A percentile compares a stretch with the other conserved stretches of the same genome.
Conservation (phyloP, 495 filamentous ascomycete species). For the Extremus antarcticus region DNA sequence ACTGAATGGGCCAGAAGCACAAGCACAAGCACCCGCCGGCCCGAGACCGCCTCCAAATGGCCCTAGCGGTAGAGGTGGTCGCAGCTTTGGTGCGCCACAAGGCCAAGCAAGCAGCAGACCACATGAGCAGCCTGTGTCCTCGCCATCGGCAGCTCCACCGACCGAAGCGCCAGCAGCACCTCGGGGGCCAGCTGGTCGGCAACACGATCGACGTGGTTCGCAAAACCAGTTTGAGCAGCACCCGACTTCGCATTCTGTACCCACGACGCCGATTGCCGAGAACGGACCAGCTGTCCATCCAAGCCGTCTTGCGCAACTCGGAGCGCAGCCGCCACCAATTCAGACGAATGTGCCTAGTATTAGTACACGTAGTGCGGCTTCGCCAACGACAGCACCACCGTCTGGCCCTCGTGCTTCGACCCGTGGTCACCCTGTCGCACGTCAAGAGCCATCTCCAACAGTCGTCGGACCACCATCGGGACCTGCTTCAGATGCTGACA, state of each 20-base stretch:
- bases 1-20: constrained; percentile 38
- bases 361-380: background rate
- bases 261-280: constrained; percentile 17
- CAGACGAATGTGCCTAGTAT: constrained; percentile 2
- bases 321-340: constrained; percentile 5
- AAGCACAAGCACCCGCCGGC: constrained; percentile 59
- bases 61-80: constrained; percentile 29
- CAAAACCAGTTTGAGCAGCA: constrained; percentile 10
- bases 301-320: constrained; percentile 22
- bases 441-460: constrained; percentile 7
- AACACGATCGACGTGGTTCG: constrained; percentile 4
- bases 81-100: constrained; percentile 26
- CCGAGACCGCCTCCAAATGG: constrained; percentile 46
- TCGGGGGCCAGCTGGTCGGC: constrained; percentile 2
- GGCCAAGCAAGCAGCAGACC: constrained; percentile 17
- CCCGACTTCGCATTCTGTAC: constrained; percentile 13
- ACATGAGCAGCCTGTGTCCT: constrained; percentile 4
- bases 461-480: constrained; percentile 10
- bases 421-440: constrained; percentile 5
- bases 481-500: constrained; percentile 8
- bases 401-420: constrained; percentile 10
- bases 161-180: constrained; percentile 6
- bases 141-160: constrained; percentile 1
- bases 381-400: constrained; percentile 7
- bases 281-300: constrained; percentile 23